Conservation (phyloP, 2,329 filamentous ascomycete species). For the Ascochyta koolunga region DNA sequence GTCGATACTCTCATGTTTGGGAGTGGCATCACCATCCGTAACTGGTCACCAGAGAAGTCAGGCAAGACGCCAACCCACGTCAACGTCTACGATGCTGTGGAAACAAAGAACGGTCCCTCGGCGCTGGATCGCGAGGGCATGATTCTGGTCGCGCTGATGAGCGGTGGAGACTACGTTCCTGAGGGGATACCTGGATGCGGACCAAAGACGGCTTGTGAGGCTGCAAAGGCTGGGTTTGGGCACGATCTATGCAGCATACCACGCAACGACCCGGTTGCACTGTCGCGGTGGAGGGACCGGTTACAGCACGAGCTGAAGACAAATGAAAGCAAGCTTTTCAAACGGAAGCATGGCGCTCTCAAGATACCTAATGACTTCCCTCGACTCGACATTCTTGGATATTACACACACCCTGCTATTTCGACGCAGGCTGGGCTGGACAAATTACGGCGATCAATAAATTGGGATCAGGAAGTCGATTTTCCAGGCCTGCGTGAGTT, state of each 20-base stretch:
- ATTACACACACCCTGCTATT: slow-evolving; percentile 86
- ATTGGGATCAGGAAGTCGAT: slow-evolving; percentile 70
- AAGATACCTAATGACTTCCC: slow-evolving; percentile 83
- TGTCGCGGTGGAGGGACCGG: slow-evolving; percentile 73
- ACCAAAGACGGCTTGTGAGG: slow-evolving; percentile 86
- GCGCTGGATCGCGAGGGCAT: slow-evolving; percentile 85
- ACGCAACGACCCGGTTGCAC: slow-evolving; percentile 62
- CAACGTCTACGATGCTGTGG: slow-evolving; percentile 73
- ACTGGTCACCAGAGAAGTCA: slow-evolving; percentile 79
- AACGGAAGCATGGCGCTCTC: slow-evolving; percentile 74
- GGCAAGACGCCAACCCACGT: slow-evolving; percentile 82
- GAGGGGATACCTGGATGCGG: slow-evolving; percentile 88
- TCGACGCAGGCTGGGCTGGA: slow-evolving; percentile 66
- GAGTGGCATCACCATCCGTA: slow-evolving; percentile 76
- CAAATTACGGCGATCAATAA: slow-evolving; percentile 59
- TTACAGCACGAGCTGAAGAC: slow-evolving; percentile 78
- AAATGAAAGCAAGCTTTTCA: slow-evolving; percentile 84
- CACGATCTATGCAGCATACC: slow-evolving; percentile 72
- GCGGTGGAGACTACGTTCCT: slow-evolving; percentile 91
- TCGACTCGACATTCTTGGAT: slow-evolving; percentile 76
- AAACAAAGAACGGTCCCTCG: slow-evolving; percentile 59
- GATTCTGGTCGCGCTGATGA: slow-evolving; percentile 93
- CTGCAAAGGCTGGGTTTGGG: slow-evolving; percentile 86
- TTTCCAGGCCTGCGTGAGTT: slow-evolving; percentile 73
- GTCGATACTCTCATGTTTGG: slow-evolving; percentile 99